These are phyloP conservation scores for Xylogone sp. DNA, from an alignment of 2,329 filamentous ascomycete genomes.

Conservation along the genomic window DNA sequence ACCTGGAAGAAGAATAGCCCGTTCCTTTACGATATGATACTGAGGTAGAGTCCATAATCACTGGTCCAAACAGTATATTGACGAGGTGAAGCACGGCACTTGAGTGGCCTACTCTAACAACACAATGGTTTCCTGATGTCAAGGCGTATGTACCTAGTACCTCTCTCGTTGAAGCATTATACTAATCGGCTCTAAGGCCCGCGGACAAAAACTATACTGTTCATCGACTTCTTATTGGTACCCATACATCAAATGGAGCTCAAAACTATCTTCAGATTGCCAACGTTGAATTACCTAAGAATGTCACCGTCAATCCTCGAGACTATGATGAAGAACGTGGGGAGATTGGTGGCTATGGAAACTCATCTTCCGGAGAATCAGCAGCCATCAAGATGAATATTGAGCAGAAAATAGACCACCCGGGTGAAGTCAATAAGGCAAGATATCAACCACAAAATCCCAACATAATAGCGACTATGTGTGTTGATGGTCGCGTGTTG, in stretches of 20 bases:
- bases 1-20: conserved; percentile 99
- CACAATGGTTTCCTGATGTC: conserved; percentile 96
- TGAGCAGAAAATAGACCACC: conserved; percentile 93
- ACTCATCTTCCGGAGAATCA: conserved; percentile 60
- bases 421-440: conserved; percentile 96
- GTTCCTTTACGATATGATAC: conserved; percentile 96
- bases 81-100: conserved; percentile 66
- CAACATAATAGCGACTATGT: conserved; percentile 92
- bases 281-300: conserved; percentile 87
- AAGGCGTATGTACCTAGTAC: conserved; percentile 54
- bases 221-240: conserved; percentile 88
- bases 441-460: conserved; percentile 97
- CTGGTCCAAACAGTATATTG: conserved; percentile 6
- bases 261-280: conserved; percentile 94
- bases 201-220: conserved; percentile 83
- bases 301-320: conserved; percentile 65
- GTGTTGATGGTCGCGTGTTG: conserved; percentile 80
- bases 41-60: conserved; percentile 54
- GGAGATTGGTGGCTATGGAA: conserved; percentile 91
- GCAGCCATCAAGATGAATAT: conserved; percentile 82
- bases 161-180: neutral
- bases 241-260: conserved; percentile 83
- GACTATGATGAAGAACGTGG: conserved; percentile 90
- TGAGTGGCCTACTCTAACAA: conserved; percentile 95
- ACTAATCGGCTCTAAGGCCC: conserved; percentile 39